A percentile compares a stretch with the other conserved stretches of the same genome.
Evolutionary conservation across 2,329 filamentous ascomycete genomes (phyloP).

Genomic region (Neonectria ditissima): DNA sequence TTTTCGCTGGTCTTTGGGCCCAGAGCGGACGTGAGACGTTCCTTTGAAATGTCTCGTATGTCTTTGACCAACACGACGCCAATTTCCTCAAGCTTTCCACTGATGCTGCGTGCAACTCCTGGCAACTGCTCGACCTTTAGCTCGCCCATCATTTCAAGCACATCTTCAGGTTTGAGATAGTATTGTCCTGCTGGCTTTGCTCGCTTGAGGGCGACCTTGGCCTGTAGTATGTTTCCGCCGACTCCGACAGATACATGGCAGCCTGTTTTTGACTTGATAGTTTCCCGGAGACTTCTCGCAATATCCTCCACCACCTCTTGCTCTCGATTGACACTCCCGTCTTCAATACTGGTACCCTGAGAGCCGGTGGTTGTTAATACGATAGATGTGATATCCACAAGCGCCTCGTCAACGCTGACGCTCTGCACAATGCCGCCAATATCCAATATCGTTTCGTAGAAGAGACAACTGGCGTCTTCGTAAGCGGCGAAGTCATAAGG

Average conservation of each 20-base stretch:
- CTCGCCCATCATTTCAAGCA: conserved; percentile 80
- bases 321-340: conserved; percentile 80
- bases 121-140: conserved; percentile 86
- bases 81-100: conserved; percentile 87
- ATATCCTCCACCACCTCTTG: conserved; percentile 82
- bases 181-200: conserved; percentile 96
- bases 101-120: conserved; percentile 91
- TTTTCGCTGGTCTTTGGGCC: conserved; percentile 95
- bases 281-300: conserved; percentile 71
- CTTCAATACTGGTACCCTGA: conserved; percentile 70
- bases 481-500: conserved; percentile 97
- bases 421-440: conserved; percentile 90
- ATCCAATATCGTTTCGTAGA: conserved; percentile 86
- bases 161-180: conserved; percentile 84
- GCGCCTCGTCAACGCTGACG: conserved; percentile 95
- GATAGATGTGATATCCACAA: conserved; percentile 82
- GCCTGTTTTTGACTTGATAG: conserved; percentile 79
- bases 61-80: conserved; percentile 87
- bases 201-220: conserved; percentile 89
- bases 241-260: conserved; percentile 95
- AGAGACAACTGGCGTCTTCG: conserved; percentile 87
- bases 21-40: conserved; percentile 77
- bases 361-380: conserved; percentile 75
- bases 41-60: conserved; percentile 80
- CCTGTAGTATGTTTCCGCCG: conserved; percentile 88